Conservation (phyloP, 1,139 yeast species). For the Blastobotrys aristatus region DNA sequence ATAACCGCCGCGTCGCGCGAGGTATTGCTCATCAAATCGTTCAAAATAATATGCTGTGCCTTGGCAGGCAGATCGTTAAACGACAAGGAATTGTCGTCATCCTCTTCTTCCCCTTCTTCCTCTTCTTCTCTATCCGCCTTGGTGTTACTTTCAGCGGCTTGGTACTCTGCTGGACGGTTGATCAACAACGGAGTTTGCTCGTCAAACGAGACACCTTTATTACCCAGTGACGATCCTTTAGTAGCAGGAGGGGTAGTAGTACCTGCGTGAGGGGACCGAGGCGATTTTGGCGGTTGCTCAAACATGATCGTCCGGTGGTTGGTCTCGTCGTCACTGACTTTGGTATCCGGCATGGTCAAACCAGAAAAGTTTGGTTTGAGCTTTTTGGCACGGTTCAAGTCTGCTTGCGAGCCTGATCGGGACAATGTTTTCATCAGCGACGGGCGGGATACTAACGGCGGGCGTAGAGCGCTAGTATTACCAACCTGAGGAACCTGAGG, state of each 20-base stretch:
- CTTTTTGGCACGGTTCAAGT: slow-evolving; percentile 21
- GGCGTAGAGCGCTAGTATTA: slow-evolving; percentile 5
- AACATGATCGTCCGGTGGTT: slow-evolving; percentile 47
- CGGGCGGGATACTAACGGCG: slow-evolving; percentile 13
- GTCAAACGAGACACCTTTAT: slow-evolving; percentile 4
- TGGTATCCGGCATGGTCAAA: slow-evolving; percentile 70
- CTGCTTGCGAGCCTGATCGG: slow-evolving; percentile 15
- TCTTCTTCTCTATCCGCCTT: slow-evolving; percentile 5
- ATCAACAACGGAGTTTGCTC: slow-evolving; percentile 16
- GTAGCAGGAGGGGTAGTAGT: not conserved
- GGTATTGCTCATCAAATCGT: slow-evolving; percentile 70
- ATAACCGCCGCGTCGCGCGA: slow-evolving; percentile 64
- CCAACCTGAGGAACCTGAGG: not conserved
- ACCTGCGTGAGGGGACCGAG: slow-evolving; percentile 4
- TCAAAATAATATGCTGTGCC: slow-evolving; percentile 83
- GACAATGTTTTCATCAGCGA: slow-evolving; percentile 21
- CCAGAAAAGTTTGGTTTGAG: slow-evolving; percentile 66
- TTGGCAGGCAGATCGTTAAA: slow-evolving; percentile 86
- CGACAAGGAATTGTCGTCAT: not conserved
- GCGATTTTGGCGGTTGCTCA: slow-evolving; percentile 23
- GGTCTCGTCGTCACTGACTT: slow-evolving; percentile 63
- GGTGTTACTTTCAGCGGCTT: not conserved
- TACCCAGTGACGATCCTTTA: not conserved
- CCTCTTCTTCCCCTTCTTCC: slow-evolving; percentile 12
- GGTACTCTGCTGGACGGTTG: not conserved